A percentile compares a stretch with the other conserved stretches of the same genome.
Conservation (phyloP, 1,139 yeast species). For the Hansenula anomala region DNA sequence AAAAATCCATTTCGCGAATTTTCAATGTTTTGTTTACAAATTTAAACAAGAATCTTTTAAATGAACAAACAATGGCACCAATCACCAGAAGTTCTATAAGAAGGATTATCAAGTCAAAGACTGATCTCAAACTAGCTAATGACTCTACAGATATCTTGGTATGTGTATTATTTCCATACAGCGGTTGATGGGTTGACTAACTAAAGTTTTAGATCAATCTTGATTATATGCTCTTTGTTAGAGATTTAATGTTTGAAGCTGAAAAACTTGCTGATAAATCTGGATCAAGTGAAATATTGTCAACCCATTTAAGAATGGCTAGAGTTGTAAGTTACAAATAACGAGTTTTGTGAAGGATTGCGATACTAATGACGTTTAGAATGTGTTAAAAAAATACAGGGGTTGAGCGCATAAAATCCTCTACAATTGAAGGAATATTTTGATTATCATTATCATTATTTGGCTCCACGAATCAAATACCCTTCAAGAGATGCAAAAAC, state of each 20-base stretch:
- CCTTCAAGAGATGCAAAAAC: background rate
- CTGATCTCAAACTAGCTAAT: constrained; percentile 14
- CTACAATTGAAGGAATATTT: too few relatives aligned
- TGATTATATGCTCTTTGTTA: constrained; percentile 42
- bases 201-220: constrained; percentile 29
- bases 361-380: background rate
- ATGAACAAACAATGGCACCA: constrained; percentile 10
- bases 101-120: constrained; percentile 7
- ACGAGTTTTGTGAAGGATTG: too few relatives aligned
- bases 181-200: background rate
- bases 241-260: constrained; percentile 32
- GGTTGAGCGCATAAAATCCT: constrained; percentile 9
- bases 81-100: constrained; percentile 9
- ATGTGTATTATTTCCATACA: background rate
- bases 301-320: constrained; percentile 29
- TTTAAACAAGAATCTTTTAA: too few relatives aligned
- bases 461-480: too few relatives aligned
- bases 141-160: constrained; percentile 39
- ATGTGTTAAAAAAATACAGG: constrained; percentile 15
- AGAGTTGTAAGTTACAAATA: constrained; percentile 22
- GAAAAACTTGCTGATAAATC: constrained; percentile 27
- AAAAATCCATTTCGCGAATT: too few relatives aligned
- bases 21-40: too few relatives aligned
- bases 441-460: background rate
- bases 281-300: constrained; percentile 32